phyloP scores from a whole-genome alignment of 192 early-diverging fungal species.

The Coemansia sp. region DNA sequence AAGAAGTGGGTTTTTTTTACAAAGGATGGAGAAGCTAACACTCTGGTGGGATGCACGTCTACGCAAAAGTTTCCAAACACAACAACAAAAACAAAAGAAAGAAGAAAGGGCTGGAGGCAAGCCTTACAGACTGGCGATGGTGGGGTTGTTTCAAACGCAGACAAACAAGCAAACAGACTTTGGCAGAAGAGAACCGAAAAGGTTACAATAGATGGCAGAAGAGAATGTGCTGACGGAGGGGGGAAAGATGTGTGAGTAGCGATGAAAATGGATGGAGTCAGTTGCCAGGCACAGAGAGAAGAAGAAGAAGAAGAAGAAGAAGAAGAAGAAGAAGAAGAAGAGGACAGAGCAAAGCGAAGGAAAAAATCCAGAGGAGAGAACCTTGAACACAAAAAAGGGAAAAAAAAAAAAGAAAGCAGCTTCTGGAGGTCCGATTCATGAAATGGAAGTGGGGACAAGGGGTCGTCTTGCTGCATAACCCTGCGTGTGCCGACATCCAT shows the following conservation, averaged over 20 bases:
- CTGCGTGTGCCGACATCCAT: too few species aligned
- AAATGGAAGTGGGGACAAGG: too few species aligned
- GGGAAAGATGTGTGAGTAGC: too few species aligned
- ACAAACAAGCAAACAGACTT: too few species aligned
- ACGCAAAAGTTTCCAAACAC: background rate
- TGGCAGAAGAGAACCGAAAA: background rate
- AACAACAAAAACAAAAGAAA: background rate
- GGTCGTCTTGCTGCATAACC: too few species aligned
- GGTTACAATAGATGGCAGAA: background rate
- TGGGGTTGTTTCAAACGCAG: too few species aligned
- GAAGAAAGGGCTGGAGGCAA: background rate
- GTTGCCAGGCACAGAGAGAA: too few species aligned
- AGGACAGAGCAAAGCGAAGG: background rate
- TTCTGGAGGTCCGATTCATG: background rate
- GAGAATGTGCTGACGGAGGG: background rate
- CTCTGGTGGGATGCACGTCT: too few species aligned
- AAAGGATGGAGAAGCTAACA: slow-evolving; percentile 1
- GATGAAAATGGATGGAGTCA: too few species aligned
- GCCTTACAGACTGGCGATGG: background rate
- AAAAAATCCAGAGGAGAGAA: background rate
- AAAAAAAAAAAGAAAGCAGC: background rate
- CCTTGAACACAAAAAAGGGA: background rate
- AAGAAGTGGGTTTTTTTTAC: background rate
- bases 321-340: too few species aligned
- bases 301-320: too few species aligned